Evolutionary conservation across 495 filamentous ascomycete genomes (phyloP).

Genomic region (Xylaria cubensis): DNA sequence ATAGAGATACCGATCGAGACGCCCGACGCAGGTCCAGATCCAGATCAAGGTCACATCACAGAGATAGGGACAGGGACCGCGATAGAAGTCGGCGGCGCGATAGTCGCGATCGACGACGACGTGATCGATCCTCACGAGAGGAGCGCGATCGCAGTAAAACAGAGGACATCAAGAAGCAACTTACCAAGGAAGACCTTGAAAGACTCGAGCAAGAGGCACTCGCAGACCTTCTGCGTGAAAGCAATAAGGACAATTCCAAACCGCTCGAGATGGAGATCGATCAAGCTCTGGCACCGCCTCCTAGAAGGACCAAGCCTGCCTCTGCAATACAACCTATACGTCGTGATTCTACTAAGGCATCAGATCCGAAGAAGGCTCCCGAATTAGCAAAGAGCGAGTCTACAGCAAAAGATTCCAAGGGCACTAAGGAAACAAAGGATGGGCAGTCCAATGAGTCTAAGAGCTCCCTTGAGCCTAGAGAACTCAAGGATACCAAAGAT

Average conservation of each 20-base stretch:
- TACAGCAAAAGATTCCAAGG: conserved; percentile 36
- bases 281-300: conserved; percentile 58
- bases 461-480: conserved; percentile 31
- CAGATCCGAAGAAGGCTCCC: conserved; percentile 45
- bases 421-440: conserved; percentile 30
- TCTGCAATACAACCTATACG: conserved; percentile 64
- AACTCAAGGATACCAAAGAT: conserved; percentile 24
- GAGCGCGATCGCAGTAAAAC: conserved; percentile 35
- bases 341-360: conserved; percentile 49
- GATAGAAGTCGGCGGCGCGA: conserved; percentile 38
- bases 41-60: conserved; percentile 42
- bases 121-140: conserved; percentile 45
- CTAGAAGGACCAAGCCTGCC: conserved; percentile 55
- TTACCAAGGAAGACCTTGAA: conserved; percentile 62
- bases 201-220: conserved; percentile 62
- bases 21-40: conserved; percentile 35
- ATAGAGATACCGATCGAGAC: conserved; percentile 43
- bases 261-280: conserved; percentile 61
- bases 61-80: conserved; percentile 42
- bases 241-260: conserved; percentile 52
- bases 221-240: conserved; percentile 60
- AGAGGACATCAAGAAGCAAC: conserved; percentile 51
- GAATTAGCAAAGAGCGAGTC: conserved; percentile 39
- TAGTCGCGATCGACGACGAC: conserved; percentile 37
- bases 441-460: conserved; percentile 32